phyloP scores from a whole-genome alignment of 2,329 filamentous ascomycete genomes.

The Talaromyces funiculosus region DNA sequence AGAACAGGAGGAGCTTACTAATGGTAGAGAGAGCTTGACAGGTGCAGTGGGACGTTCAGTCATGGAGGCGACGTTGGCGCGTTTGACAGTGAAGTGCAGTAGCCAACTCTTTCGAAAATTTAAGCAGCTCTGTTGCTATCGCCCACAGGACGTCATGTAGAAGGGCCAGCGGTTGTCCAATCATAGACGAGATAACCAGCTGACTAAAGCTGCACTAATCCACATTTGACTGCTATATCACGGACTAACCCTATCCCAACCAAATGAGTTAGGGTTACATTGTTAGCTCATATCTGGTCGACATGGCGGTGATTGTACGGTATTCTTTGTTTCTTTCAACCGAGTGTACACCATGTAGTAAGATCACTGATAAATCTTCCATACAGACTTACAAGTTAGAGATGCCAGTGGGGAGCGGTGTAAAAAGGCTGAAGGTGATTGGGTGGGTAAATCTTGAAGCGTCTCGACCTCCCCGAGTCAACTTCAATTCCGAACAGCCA shows the following conservation, averaged over 20 bases:
- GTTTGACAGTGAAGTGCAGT: neutral
- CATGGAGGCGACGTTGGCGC: conserved; percentile 29
- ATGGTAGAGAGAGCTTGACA: conserved; percentile 59
- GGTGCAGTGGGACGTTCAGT: conserved; percentile 41
- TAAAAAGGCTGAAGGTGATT: neutral
- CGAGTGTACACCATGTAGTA: no score
- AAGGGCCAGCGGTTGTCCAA: neutral
- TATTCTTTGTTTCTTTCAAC: no score
- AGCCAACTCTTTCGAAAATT: neutral
- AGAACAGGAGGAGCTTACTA: conserved; percentile 37
- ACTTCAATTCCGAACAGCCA: neutral
- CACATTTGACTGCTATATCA: neutral
- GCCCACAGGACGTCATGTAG: neutral
- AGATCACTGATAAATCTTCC: neutral
- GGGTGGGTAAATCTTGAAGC: neutral
- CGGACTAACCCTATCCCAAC: neutral
- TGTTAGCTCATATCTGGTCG: no score
- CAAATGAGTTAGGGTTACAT: neutral
- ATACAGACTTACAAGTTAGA: no score
- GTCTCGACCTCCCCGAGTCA: neutral
- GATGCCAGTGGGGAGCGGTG: neutral
- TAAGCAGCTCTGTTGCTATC: neutral
- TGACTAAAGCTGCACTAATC: neutral
- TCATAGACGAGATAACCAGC: neutral
- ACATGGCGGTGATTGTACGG: neutral